Percentiles rank a stretch among this genome's conserved stretches.
phyloP scores from a whole-genome alignment of 108 stramenopile genomes.

The Cyclostephanos invisitatus region DNA sequence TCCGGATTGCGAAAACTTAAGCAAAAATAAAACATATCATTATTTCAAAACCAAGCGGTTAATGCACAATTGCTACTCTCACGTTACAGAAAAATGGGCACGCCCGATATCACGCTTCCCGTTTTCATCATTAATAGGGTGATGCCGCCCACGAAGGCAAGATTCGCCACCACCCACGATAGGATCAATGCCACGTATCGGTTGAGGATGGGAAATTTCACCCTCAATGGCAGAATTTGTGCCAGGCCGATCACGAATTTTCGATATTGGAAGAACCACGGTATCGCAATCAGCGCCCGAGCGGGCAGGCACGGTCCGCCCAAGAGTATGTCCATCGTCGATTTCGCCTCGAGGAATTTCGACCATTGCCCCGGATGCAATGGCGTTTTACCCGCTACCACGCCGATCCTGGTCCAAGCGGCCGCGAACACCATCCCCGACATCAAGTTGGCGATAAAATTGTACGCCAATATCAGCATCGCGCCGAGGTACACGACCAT shows the following conservation, averaged over 20 bases:
- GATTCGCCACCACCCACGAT: slow-evolving; percentile 32
- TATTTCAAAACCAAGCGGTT: no score
- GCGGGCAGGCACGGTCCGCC: slow-evolving; percentile 47
- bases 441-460: slow-evolving; percentile 48
- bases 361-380: slow-evolving; percentile 20
- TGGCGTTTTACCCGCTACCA: slow-evolving; percentile 30
- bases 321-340: slow-evolving; percentile 46
- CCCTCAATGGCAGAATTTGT: slow-evolving; percentile 28
- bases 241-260: slow-evolving; percentile 30
- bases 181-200: slow-evolving; percentile 20
- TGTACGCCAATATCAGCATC: slow-evolving; percentile 40
- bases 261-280: slow-evolving; percentile 50
- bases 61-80: background rate
- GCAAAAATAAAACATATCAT: no score
- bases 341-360: slow-evolving; percentile 24
- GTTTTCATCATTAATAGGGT: slow-evolving; percentile 26
- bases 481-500: slow-evolving; percentile 44
- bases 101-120: slow-evolving; percentile 21
- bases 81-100: slow-evolving; percentile 18
- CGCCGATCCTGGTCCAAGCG: slow-evolving; percentile 41
- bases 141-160: slow-evolving; percentile 25
- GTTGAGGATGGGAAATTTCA: slow-evolving; percentile 48
- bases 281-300: slow-evolving; percentile 43
- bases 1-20: no score
- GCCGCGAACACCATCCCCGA: slow-evolving; percentile 38